A percentile compares a stretch with the other conserved stretches of the same genome.
Conservation (phyloP, 805 yeast species). For the Candida easanensis region DNA sequence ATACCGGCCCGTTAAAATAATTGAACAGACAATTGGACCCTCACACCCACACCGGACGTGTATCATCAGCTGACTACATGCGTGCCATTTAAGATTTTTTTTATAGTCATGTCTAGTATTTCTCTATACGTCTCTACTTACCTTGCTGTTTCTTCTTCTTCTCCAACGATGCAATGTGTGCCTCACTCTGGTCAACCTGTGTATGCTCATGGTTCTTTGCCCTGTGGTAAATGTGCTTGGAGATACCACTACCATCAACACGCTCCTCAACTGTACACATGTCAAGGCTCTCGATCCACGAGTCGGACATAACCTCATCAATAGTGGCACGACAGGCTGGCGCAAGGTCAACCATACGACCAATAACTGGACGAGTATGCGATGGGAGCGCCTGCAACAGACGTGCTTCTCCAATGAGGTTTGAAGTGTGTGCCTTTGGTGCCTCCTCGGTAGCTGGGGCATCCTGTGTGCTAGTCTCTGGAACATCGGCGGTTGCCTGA, state of each 20-base stretch:
- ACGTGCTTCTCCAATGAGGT: conserved; percentile 68
- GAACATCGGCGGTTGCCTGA: conserved; percentile 19
- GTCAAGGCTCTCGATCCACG: conserved; percentile 60
- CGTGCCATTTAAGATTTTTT: no score
- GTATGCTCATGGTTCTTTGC: conserved; percentile 77
- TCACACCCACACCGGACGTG: no score
- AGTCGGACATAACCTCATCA: conserved; percentile 72
- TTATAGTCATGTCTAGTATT: no score
- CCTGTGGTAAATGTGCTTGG: conserved; percentile 33
- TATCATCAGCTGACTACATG: no score
- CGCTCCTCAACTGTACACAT: conserved; percentile 64
- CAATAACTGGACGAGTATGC: conserved; percentile 63
- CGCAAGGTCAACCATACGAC: conserved; percentile 78
- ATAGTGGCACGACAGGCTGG: conserved; percentile 84
- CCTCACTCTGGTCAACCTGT: conserved; percentile 87
- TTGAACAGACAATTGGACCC: no score
- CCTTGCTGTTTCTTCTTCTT: conserved; percentile 55
- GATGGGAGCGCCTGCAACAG: conserved; percentile 67
- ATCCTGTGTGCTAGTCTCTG: conserved; percentile 26
- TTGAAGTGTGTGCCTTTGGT: conserved; percentile 54
- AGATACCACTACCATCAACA: conserved; percentile 36
- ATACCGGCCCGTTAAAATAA: no score
- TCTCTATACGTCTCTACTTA: not conserved
- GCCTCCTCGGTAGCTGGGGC: conserved; percentile 28
- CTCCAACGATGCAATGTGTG: conserved; percentile 92